Evolutionary conservation across 2,329 filamentous ascomycete genomes (phyloP), one percentile per base, ranked within the genome.

Genomic region (Metarhizium sp.): DNA sequence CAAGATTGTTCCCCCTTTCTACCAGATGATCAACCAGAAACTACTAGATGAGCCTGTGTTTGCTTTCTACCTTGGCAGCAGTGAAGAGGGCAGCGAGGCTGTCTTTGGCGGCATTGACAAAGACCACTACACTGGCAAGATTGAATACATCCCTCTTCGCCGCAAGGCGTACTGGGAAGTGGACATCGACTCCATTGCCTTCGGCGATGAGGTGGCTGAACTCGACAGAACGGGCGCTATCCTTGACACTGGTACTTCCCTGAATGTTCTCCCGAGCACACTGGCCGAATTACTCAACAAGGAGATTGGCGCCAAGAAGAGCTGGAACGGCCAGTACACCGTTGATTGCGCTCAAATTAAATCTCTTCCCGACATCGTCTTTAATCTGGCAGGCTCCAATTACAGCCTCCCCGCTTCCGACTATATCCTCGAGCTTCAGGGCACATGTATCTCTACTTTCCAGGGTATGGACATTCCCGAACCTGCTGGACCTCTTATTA

Each of bases 101-200:
- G 85, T 86, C 62, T 99, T 99, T 63, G 92, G 92, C 72, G 92
- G 92, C 62, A 75, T 96, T 59, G 86, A 97, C 73, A 77, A 90
- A 76, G 77, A 78, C 69, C 90, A 94, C 79, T 85, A 80, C 72
- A 85, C 80, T 43, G 94, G 94, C 67, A 86, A 97, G 73, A 82
- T 99, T 66, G 89, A 86, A 70, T 95, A 91, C 73, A 90, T 99
- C 63, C 94, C 94, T 55, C 84, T 99, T 64, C 90, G 94, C 73
- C 90, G 94, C 71, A 97, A 97, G 87, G 94, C 94, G 51, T 99
- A 99, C 83, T 99, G 94, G 94, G 94, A 99, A 81, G 92, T 99
- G 55, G 92, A 97, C 67, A 85, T 99, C 59, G 87, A 97, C 67
- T 81, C 90, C 61, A 94, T 99, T 75, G 85, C 87, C 55, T 90